Evolutionary conservation across 345 rosid species (phyloP), one percentile per base, ranked within the genome.

Genomic region (Murraya koenigii): DNA sequence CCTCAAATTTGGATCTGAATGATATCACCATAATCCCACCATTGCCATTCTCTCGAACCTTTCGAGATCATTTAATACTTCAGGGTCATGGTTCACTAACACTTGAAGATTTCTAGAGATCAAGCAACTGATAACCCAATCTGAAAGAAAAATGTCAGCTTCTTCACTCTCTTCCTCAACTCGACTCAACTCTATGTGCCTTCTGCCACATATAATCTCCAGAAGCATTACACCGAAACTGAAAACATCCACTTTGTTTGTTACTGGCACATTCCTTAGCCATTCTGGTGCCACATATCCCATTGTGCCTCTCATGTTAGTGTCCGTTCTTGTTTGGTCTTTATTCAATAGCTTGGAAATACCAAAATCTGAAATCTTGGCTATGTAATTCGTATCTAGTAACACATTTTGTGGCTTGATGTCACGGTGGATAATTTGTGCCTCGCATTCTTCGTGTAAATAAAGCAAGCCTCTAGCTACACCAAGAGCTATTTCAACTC

Each of bases 231-330:
- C 81, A 10, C 86, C 84, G 32, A 65, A 80, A 19, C 84, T 84
- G 44, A 65, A 84, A 28, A 84, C 72, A 39, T 84, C 86, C 13
- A 81, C 86, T 65, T 81, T 84, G 58, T 76, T 72, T 5, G 84
- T 80, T 23, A 84, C 76, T 1, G 78, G 80, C 15, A 66, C 74
- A 17, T 77, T 66, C 67, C 77, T 77, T 8, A 83, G 75, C 86
- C 86, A 83, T 75, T 83, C 86, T 0, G 86, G 86, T 17, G 83
- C 86, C 62, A 83, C 30, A 69, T 83, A 83, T 10, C 86, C 86
- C 36, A 64, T 20, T 7, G 86, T 83, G 9, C 86, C 86, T 78
- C 86, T 77, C 1, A 71, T 5, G 36, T 77, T n/a, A 1, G 86
- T 80, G 8, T 80, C 77, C 1, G 80, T 83, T 65, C 83, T 77